Evolutionary conservation across 2,329 filamentous ascomycete genomes (phyloP).

Genomic region (Phaeosphaeria sp.): DNA sequence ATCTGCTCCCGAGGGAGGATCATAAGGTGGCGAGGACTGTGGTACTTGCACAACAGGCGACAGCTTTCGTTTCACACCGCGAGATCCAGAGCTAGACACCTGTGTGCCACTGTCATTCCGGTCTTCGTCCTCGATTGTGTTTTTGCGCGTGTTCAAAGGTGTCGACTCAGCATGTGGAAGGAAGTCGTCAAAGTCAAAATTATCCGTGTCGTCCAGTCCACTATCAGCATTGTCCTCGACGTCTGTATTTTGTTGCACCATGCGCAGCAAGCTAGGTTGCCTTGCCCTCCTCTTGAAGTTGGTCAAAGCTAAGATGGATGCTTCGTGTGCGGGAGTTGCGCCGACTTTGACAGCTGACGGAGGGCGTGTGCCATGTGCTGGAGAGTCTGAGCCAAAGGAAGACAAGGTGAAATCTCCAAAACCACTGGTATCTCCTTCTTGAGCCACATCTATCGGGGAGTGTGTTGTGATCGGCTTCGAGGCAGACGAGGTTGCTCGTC

Average conservation of each 20-base stretch:
- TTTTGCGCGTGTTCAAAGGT: slow-evolving; percentile 59
- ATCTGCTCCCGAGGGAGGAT: slow-evolving; percentile 35
- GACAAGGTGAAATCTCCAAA: slow-evolving; percentile 44
- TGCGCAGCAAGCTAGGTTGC: slow-evolving; percentile 57
- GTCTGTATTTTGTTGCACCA: slow-evolving; percentile 54
- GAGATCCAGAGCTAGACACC: slow-evolving; percentile 40
- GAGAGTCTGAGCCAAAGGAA: slow-evolving; percentile 42
- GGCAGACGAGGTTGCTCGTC: slow-evolving; percentile 16
- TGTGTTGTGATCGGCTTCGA: slow-evolving; percentile 4
- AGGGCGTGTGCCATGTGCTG: slow-evolving; percentile 46
- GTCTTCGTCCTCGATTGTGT: slow-evolving; percentile 33
- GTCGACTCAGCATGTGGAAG: slow-evolving; percentile 72
- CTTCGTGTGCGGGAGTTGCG: slow-evolving; percentile 53
- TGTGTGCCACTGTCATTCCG: slow-evolving; percentile 36
- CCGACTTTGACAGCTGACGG: slow-evolving; percentile 53
- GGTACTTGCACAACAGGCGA: slow-evolving; percentile 47
- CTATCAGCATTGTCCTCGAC: slow-evolving; percentile 54
- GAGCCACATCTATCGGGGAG: slow-evolving; percentile 7
- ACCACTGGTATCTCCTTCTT: slow-evolving; percentile 35
- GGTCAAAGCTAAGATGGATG: slow-evolving; percentile 56
- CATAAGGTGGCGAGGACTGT: slow-evolving; percentile 46
- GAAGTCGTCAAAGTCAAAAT: slow-evolving; percentile 53
- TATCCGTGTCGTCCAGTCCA: slow-evolving; percentile 52
- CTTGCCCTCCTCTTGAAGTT: slow-evolving; percentile 58
- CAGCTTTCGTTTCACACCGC: slow-evolving; percentile 49